A percentile compares a stretch with the other conserved stretches of the same genome.
Evolutionary conservation across 192 early-diverging fungal genomes (phyloP).

Genomic region (Spizellomyces punctatus): DNA sequence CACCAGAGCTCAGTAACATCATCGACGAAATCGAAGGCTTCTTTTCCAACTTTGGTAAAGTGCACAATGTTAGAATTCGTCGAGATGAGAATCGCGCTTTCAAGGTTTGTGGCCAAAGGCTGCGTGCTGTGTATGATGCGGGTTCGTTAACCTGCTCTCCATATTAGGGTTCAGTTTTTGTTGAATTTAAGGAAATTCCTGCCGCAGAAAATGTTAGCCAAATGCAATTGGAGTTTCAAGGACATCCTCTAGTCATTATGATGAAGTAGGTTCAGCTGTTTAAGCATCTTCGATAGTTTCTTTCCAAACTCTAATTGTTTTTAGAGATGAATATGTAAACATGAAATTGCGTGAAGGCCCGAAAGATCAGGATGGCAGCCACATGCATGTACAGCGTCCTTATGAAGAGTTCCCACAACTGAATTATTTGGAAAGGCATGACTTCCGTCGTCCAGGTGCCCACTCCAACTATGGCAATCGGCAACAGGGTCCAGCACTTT

Average conservation of each 20-base stretch:
- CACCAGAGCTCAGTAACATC: neutral
- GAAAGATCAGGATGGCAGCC: neutral
- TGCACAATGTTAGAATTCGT: neutral
- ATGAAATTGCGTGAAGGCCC: conserved; percentile 3
- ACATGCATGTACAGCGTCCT: neutral
- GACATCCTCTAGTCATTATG: neutral
- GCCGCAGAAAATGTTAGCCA: neutral
- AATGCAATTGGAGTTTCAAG: neutral
- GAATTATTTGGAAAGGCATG: neutral
- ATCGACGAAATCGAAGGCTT: neutral
- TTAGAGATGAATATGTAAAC: neutral
- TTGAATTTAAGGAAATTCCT: neutral
- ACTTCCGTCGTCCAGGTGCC: neutral
- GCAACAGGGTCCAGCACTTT: neutral
- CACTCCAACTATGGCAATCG: neutral
- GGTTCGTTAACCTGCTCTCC: too few relatives aligned
- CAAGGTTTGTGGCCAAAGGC: neutral
- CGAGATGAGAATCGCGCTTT: neutral
- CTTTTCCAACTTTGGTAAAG: conserved; percentile 2
- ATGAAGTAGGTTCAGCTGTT: neutral
- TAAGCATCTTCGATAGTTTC: neutral
- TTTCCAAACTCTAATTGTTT: neutral
- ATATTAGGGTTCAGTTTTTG: conserved; percentile 19
- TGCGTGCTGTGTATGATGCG: too few relatives aligned
- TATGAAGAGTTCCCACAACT: conserved; percentile 7